A percentile compares a stretch with the other conserved stretches of the same genome.
Conservation (phyloP, 2,329 filamentous ascomycete species). For the Calonectria henricotiae region DNA sequence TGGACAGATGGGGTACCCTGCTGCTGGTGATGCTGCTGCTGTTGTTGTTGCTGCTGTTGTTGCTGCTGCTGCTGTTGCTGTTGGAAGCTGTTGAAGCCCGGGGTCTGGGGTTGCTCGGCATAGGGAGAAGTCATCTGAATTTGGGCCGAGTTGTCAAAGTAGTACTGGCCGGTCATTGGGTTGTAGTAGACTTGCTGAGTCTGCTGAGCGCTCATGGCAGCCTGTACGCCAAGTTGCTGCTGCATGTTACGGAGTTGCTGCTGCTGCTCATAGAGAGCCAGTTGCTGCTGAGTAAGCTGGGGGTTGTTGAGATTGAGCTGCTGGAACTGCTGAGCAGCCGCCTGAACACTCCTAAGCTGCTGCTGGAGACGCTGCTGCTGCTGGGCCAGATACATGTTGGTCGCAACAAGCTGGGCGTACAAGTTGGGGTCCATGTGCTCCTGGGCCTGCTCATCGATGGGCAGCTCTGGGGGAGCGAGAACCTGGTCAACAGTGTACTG, state of each 20-base stretch:
- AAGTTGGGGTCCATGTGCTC: conserved; percentile 87
- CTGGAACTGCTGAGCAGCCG: conserved; percentile 87
- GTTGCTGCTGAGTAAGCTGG: conserved; percentile 66
- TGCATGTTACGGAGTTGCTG: conserved; percentile 62
- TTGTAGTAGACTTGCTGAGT: conserved; percentile 90
- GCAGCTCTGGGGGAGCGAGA: conserved; percentile 85
- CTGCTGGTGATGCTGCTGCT: conserved; percentile 62
- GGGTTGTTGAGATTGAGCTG: conserved; percentile 78
- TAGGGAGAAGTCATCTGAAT: conserved; percentile 61
- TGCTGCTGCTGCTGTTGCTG: conserved; percentile 63
- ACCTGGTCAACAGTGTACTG: conserved; percentile 90
- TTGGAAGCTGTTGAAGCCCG: conserved; percentile 55
- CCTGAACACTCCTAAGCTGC: conserved; percentile 88
- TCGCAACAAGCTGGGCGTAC: conserved; percentile 91
- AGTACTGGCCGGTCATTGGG: conserved; percentile 88
- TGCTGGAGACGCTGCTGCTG: conserved; percentile 97
- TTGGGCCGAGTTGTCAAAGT: conserved; percentile 77
- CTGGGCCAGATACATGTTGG: conserved; percentile 92
- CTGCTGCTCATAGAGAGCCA: conserved; percentile 65
- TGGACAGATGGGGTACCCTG: conserved; percentile 81
- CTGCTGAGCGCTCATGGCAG: conserved; percentile 66
- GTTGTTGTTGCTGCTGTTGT: conserved; percentile 59
- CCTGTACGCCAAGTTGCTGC: conserved; percentile 60
- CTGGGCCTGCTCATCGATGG: conserved; percentile 79
- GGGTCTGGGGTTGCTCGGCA: conserved; percentile 64